Evolutionary conservation across 805 yeast genomes (phyloP).

Genomic region (Candida endomychidarum): DNA sequence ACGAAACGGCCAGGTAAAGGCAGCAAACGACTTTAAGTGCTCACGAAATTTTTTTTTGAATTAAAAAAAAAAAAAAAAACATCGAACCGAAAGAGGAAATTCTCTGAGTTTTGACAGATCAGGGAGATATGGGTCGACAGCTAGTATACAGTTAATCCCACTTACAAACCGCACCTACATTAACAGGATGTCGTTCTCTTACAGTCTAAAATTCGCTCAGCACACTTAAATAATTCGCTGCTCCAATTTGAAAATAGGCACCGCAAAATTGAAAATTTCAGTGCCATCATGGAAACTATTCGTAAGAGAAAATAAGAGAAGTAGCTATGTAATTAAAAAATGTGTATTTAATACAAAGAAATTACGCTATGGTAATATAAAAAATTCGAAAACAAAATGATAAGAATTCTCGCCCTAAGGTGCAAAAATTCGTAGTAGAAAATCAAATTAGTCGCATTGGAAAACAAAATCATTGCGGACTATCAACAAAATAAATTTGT

Average conservation of each 20-base stretch:
- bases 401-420: constrained; percentile 1
- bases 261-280: constrained; percentile 9
- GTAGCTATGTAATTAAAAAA: constrained; percentile 6
- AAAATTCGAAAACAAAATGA: constrained; percentile 7
- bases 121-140: too few relatives aligned
- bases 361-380: constrained; percentile 8
- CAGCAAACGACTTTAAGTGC: too few relatives aligned
- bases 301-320: constrained; percentile 9
- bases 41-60: too few relatives aligned
- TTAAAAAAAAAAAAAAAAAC: too few relatives aligned
- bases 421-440: constrained; percentile 4
- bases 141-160: constrained; percentile 4
- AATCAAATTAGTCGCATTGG: constrained; percentile 5
- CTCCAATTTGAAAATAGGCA: constrained; percentile 6
- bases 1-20: too few relatives aligned
- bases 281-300: constrained; percentile 6
- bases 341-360: constrained; percentile 7
- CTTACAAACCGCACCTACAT: constrained; percentile 8
- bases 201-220: constrained; percentile 10
- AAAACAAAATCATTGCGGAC: constrained; percentile 3
- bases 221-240: constrained; percentile 9
- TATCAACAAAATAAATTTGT: constrained; percentile 1
- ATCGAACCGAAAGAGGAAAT: too few relatives aligned
- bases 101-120: too few relatives aligned
- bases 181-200: constrained; percentile 8